A percentile compares a stretch with the other conserved stretches of the same genome.
Evolutionary conservation across 371 early-diverging fungal genomes (phyloP).

Genomic region (Rhizopus microsporus): DNA sequence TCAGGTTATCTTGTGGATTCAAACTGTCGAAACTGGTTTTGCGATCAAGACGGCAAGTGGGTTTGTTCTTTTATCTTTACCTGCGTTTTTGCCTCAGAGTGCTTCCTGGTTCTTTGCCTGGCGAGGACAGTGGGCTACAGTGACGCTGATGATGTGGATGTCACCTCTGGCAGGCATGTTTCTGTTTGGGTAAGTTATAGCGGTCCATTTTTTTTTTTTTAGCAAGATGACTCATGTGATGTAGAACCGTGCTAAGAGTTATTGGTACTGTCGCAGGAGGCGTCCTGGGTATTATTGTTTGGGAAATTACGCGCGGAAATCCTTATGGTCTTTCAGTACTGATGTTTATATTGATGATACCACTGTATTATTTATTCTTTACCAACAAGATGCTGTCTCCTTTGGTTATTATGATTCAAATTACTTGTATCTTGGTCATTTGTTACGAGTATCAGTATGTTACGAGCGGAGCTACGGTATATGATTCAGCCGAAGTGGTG

Average conservation of each 20-base stretch:
- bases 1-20: conserved; percentile 25
- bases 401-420: conserved; percentile 30
- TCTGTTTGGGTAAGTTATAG: conserved; percentile 29
- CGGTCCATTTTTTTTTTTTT: neutral
- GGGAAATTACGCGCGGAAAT: conserved; percentile 45
- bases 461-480: conserved; percentile 9
- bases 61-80: conserved; percentile 34
- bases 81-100: conserved; percentile 32
- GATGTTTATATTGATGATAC: conserved; percentile 25
- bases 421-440: conserved; percentile 37
- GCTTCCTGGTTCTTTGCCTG: conserved; percentile 41
- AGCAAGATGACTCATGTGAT: neutral
- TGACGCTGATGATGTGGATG: conserved; percentile 47
- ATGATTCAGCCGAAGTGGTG: conserved; percentile 36
- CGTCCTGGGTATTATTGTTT: conserved; percentile 40
- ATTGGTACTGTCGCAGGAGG: conserved; percentile 40
- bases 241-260: conserved; percentile 33
- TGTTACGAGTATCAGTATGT: conserved; percentile 37
- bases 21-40: conserved; percentile 27
- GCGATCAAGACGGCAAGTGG: conserved; percentile 44
- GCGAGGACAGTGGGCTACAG: conserved; percentile 49
- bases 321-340: conserved; percentile 40
- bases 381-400: conserved; percentile 22
- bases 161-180: conserved; percentile 42
- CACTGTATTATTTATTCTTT: conserved; percentile 36